Evolutionary conservation across 129 eudicot genomes (phyloP), one percentile per base, ranked within the genome.

Genomic region (Centrapalus pauciflorus): DNA sequence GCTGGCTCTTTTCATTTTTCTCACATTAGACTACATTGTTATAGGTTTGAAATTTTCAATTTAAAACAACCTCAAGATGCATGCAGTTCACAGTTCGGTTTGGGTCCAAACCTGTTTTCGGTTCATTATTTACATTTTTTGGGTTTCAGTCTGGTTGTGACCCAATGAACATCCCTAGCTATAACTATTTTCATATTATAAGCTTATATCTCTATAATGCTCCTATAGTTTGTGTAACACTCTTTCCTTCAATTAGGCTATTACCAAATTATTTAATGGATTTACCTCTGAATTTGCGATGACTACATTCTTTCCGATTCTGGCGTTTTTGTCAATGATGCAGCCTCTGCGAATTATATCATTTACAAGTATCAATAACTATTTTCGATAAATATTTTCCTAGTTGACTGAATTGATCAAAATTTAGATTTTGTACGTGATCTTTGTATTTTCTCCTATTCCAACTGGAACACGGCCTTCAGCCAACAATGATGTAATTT

Each of bases 281-380:
- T 32, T 51, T 70, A 93, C 99, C 96, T 93, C 99, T 67, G 99
- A 86, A 80, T 93, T 93, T 66, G 83, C 89, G 19, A 93, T 89
- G 67, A 82, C 66, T 5, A 94, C 99, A 70, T 94, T 89, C 75
- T 89, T 86, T 61, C 99, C 99, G 5, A 94, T 94, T 83, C 90
- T 84, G 21, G 97, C 93, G 51, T 94, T 94, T 83, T 94, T 94
- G 88, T 94, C 99, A 16, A 94, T 94, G 34, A 94, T 94, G 84
- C 99, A 93, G 49, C 81, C 86, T 63, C 98, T 92, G 95, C 73
- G 41, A 29, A 62, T 55, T 38, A 34, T 5, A 26, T 13, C 30
- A 73, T 4, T 34, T 43, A 52, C 19, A 11, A 25, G 7, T 24
- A 72, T 33, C 13, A 41, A 37, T 23, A 55, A 33, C 52, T 40